Percentiles rank a stretch among this genome's conserved stretches.
Evolutionary conservation across 2,329 filamentous ascomycete genomes (phyloP).

Genomic region (Hawksworthiomyces lignivorus): DNA sequence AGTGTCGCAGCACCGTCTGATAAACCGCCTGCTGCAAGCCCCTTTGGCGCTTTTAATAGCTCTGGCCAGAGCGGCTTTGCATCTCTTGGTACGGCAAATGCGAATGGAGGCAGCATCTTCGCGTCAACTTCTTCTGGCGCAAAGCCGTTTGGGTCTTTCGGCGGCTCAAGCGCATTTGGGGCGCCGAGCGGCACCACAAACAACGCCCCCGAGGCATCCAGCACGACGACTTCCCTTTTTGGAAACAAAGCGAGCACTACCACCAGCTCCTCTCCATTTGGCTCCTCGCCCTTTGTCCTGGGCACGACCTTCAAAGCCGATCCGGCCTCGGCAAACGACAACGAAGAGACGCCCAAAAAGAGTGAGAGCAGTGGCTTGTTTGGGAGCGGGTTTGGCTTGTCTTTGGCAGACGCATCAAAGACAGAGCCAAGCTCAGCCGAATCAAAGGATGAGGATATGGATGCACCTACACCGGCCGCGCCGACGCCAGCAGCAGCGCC

Average conservation of each 20-base stretch:
- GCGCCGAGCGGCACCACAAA: conserved; percentile 21
- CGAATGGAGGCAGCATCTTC: conserved; percentile 30
- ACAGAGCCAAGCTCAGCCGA: conserved; percentile 11
- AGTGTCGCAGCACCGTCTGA: conserved; percentile 20
- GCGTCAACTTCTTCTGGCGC: conserved; percentile 19
- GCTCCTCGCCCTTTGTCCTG: conserved; percentile 56
- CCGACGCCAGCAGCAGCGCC: conserved; percentile 1
- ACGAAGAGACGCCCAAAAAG: conserved; percentile 35
- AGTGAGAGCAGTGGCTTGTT: conserved; percentile 40
- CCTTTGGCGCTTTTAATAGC: conserved; percentile 17
- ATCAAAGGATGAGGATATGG: conserved; percentile 48
- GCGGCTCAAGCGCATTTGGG: conserved; percentile 17
- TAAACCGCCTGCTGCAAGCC: conserved; percentile 4
- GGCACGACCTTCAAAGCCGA: conserved; percentile 61
- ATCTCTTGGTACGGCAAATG: conserved; percentile 31
- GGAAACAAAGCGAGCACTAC: conserved; percentile 33
- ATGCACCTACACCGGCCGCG: conserved; percentile 24
- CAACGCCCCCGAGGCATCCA: conserved; percentile 11
- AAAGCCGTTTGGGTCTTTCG: conserved; percentile 27
- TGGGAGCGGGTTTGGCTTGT: conserved; percentile 52
- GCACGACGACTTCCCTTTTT: conserved; percentile 32
- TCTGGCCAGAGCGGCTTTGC: conserved; percentile 40
- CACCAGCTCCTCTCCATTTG: conserved; percentile 30
- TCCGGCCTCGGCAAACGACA: conserved; percentile 51
- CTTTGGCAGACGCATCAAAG: conserved; percentile 31